These are phyloP conservation scores for Pseudonitzschia pungens DNA, from an alignment of 108 stramenopile genomes.

Conservation along the genomic window DNA sequence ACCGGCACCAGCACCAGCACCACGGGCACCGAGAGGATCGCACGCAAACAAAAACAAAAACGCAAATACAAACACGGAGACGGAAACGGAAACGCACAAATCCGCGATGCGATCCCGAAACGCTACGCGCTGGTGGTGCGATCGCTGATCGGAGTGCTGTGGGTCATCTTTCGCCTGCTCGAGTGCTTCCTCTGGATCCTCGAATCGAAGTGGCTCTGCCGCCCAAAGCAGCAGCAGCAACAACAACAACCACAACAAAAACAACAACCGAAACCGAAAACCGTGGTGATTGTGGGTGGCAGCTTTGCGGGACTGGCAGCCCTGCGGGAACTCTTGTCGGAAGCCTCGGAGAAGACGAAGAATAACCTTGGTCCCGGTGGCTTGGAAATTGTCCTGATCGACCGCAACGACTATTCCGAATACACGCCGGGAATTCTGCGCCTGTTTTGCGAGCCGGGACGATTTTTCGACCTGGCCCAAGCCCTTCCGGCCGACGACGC, in stretches of 20 bases:
- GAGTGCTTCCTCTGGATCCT: background rate
- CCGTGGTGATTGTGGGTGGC: conserved; percentile 34
- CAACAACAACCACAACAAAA: no score
- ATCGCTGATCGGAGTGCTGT: background rate
- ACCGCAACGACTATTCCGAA: conserved; percentile 32
- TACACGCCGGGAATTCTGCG: conserved; percentile 37
- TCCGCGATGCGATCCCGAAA: no score
- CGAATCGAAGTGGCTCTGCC: background rate
- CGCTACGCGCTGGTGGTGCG: background rate
- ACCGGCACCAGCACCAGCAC: no score
- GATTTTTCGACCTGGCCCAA: conserved; percentile 19
- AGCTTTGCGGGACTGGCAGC: conserved; percentile 35
- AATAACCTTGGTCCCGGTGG: background rate
- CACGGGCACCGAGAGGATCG: no score
- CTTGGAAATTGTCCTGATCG: conserved; percentile 24
- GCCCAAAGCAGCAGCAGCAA: no score
- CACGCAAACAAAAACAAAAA: no score
- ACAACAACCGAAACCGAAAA: background rate
- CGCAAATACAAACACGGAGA: no score
- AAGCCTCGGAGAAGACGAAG: background rate
- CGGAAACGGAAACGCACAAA: no score
- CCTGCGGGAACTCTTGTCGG: conserved; percentile 10
- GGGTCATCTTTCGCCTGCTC: conserved; percentile 1
- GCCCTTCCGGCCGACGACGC: conserved; percentile 7
- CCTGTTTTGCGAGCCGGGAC: conserved; percentile 30